A percentile compares a stretch with the other conserved stretches of the same genome.
These are phyloP conservation scores for Parathielavia appendiculata DNA, from an alignment of 495 filamentous ascomycete species.

Conservation along the genomic window DNA sequence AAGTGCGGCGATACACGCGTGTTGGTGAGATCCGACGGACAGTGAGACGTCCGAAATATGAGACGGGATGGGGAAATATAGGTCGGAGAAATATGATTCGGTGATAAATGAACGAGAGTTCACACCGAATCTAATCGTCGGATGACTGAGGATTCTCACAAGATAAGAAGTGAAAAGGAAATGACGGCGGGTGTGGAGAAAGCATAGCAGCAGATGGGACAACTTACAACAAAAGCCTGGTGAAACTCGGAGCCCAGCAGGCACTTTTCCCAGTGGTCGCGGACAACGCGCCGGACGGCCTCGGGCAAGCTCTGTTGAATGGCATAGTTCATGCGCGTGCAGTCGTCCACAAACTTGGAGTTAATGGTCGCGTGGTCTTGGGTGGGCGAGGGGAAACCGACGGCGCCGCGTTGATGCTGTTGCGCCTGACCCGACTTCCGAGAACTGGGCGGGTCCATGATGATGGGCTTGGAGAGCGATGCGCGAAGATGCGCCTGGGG, in stretches of 20 bases:
- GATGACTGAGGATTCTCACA: not conserved
- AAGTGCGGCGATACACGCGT: slow-evolving; percentile 2
- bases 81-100: not conserved
- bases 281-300: slow-evolving; percentile 41
- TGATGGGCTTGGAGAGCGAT: slow-evolving; percentile 30
- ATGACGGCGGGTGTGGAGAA: not conserved
- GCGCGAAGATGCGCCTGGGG: not conserved
- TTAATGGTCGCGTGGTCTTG: slow-evolving; percentile 34
- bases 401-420: not conserved
- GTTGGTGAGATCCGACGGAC: not conserved
- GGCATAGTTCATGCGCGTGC: slow-evolving; percentile 39
- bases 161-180: not conserved
- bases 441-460: slow-evolving; percentile 38
- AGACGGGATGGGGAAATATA: not conserved
- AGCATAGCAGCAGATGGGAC: not conserved
- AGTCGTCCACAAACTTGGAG: slow-evolving; percentile 39
- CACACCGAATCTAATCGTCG: not conserved
- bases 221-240: slow-evolving; percentile 46
- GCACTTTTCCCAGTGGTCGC: slow-evolving; percentile 48
- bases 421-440: slow-evolving; percentile 20
- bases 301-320: slow-evolving; percentile 40
- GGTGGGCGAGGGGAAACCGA: slow-evolving; percentile 40
- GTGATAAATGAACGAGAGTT: not conserved
- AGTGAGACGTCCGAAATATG: not conserved
- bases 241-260: slow-evolving; percentile 50